Base-by-base conservation (phyloP, 2,329 filamentous ascomycete species). In the Chlorencoelia australis region DNA sequence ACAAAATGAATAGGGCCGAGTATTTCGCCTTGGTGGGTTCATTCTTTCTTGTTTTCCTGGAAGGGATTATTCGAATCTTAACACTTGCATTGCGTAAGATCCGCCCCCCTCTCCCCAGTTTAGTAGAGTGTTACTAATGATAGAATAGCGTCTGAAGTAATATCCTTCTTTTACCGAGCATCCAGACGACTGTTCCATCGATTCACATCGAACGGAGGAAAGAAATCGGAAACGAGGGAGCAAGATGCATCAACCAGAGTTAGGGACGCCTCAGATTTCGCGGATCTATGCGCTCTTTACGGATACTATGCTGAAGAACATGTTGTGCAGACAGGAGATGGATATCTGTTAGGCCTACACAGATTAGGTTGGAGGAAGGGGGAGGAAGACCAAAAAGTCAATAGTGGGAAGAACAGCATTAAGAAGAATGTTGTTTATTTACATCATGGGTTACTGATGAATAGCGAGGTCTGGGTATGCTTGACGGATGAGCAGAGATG, bases 391-490 rank as follows among this genome's bases (percentile, higher is more conserved):
- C 64, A 69, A 36, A 74, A 75, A 45, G 82, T 94, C 51, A 95
- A 95, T 56, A 66, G 68, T 33, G 82, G 82, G 0, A 65, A 68
- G 1, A 68, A 70, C 22, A 79, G 79, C 51, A 50, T 82, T 18
- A 72, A 71, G 60, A 95, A 95, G 65, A 82, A 79, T 49, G 84
- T 96, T 32, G 79, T 91, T 5, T 98, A 96, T 58, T 66, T 98
- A 45, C 91, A 98, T 55, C 91, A 98, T 60, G 91, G 89, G 7
- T 70, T 98, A 40, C 73, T 98, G 55, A 98, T 98, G 91, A 96
- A 95, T 61, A 94, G 87, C 51, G 91, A 98, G 60, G 89, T 98
- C 21, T 98, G 91, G 91, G 85, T 96, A 7, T 93, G 86, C 55
- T 64, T 89, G 55, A 94, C 89, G 0, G 84, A 95, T 48, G 78